These are phyloP conservation scores for Cercis canadensis DNA, from an alignment of 306 rosid genomes.

Conservation along the genomic window DNA sequence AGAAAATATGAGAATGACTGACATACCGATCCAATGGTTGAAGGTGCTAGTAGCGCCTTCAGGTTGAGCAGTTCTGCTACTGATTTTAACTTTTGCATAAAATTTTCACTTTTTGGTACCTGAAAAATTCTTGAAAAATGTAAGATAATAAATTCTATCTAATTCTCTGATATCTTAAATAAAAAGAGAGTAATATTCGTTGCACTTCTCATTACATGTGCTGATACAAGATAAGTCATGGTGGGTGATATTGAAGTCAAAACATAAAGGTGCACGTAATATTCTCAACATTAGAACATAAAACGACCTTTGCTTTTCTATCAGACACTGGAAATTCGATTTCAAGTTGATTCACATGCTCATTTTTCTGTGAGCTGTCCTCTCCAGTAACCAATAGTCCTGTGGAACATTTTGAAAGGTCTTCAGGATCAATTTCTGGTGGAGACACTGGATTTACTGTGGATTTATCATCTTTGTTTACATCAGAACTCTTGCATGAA, in stretches of 20 bases:
- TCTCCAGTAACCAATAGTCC: constrained; percentile 1
- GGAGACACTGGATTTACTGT: not conserved
- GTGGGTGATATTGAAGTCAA: too few species aligned
- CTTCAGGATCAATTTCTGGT: not conserved
- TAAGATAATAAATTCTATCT: too few species aligned
- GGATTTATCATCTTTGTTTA: not conserved
- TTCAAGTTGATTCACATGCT: constrained; percentile 1
- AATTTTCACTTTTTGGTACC: constrained; percentile 25
- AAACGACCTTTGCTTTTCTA: not conserved
- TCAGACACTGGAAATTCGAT: not conserved
- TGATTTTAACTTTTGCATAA: not conserved
- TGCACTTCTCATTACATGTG: too few species aligned
- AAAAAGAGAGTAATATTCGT: too few species aligned
- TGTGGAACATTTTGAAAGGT: not conserved
- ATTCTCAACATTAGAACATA: too few species aligned
- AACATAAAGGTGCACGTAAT: too few species aligned
- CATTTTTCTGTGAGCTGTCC: not conserved
- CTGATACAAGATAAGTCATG: too few species aligned
- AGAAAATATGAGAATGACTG: not conserved
- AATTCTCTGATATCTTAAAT: too few species aligned
- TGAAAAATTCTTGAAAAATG: not conserved
- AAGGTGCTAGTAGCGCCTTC: constrained; percentile 39
- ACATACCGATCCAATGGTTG: constrained; percentile 45
- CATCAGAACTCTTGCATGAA: not conserved
- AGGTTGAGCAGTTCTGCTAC: constrained; percentile 31